A percentile compares a stretch with the other conserved stretches of the same genome.
Evolutionary conservation across 768 basidiomycete genomes (phyloP).

Genomic region (Lactarius tabidus): DNA sequence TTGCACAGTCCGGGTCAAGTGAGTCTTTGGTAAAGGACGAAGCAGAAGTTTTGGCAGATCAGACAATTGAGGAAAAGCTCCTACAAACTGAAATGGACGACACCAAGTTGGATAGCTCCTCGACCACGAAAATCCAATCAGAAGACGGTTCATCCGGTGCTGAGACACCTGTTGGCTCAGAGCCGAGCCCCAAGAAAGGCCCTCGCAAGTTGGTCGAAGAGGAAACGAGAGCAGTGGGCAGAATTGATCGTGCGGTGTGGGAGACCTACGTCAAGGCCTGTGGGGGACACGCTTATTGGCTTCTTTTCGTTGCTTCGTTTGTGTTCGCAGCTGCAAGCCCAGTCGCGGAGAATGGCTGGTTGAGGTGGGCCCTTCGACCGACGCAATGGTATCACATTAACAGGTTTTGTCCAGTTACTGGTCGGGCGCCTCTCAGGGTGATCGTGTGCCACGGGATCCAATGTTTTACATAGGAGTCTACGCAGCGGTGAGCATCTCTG

Average conservation of each 20-base stretch:
- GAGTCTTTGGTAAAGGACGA: conserved; percentile 31
- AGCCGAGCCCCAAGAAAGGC: conserved; percentile 38
- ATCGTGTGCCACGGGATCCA: conserved; percentile 29
- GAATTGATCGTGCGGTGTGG: conserved; percentile 46
- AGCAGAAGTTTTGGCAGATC: conserved; percentile 39
- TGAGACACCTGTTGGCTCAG: conserved; percentile 34
- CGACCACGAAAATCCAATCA: conserved; percentile 24
- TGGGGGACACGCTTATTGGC: conserved; percentile 40
- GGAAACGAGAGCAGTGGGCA: conserved; percentile 47
- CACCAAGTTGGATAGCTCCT: conserved; percentile 35
- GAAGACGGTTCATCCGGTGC: conserved; percentile 44
- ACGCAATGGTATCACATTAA: conserved; percentile 8
- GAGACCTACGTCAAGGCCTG: conserved; percentile 40
- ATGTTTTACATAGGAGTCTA: conserved; percentile 69
- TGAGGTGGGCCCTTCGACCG: conserved; percentile 26
- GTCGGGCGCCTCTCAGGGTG: conserved; percentile 35
- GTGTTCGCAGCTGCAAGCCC: conserved; percentile 40
- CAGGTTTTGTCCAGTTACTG: conserved; percentile 32
- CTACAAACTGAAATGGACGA: conserved; percentile 18
- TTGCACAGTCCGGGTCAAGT: conserved; percentile 55
- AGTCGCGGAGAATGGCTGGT: conserved; percentile 48
- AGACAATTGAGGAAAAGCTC: conserved; percentile 26
- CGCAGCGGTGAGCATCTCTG: conserved; percentile 45
- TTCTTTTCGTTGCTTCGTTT: conserved; percentile 35
- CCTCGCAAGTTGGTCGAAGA: conserved; percentile 82